Conservation (phyloP, 2,329 filamentous ascomycete species). For the Pyrenochaeta sp. region DNA sequence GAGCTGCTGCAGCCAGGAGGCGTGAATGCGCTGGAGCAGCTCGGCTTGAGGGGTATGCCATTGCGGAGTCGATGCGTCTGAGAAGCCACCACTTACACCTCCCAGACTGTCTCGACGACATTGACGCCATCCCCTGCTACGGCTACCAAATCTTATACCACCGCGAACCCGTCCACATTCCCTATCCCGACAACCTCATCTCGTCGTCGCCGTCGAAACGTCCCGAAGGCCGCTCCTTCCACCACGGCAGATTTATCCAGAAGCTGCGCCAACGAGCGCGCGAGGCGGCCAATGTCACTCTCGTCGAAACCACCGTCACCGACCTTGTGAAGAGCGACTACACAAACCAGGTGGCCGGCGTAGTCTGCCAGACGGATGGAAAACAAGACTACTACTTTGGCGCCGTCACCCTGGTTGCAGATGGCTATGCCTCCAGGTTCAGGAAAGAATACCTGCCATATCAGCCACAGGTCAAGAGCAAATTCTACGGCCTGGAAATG, state of each 20-base stretch:
- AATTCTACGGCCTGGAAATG: conserved; percentile 93
- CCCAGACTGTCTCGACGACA: conserved; percentile 79
- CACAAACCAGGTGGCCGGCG: conserved; percentile 78
- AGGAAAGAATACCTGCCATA: conserved; percentile 77
- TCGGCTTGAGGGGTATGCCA: conserved; percentile 69
- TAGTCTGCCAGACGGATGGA: conserved; percentile 74
- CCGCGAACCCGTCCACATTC: conserved; percentile 74
- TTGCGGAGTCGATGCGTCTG: not conserved
- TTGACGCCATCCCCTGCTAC: conserved; percentile 82
- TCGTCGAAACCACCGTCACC: conserved; percentile 88
- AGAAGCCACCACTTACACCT: conserved; percentile 13
- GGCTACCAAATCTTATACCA: conserved; percentile 91
- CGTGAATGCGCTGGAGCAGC: conserved; percentile 76
- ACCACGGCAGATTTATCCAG: conserved; percentile 92
- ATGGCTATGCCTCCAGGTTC: conserved; percentile 93
- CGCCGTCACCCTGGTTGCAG: conserved; percentile 84
- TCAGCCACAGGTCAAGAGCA: conserved; percentile 75
- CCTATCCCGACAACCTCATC: conserved; percentile 73
- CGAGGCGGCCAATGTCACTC: conserved; percentile 80
- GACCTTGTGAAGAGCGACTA: conserved; percentile 75
- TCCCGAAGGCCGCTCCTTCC: conserved; percentile 82
- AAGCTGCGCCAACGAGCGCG: conserved; percentile 79
- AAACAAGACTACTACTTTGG: conserved; percentile 81
- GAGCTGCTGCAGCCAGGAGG: conserved; percentile 95
- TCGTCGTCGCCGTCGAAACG: conserved; percentile 39